Percentiles rank a stretch among this genome's conserved stretches.
phyloP scores from a whole-genome alignment of 495 filamentous ascomycete genomes.

The Penicillium arizonense region DNA sequence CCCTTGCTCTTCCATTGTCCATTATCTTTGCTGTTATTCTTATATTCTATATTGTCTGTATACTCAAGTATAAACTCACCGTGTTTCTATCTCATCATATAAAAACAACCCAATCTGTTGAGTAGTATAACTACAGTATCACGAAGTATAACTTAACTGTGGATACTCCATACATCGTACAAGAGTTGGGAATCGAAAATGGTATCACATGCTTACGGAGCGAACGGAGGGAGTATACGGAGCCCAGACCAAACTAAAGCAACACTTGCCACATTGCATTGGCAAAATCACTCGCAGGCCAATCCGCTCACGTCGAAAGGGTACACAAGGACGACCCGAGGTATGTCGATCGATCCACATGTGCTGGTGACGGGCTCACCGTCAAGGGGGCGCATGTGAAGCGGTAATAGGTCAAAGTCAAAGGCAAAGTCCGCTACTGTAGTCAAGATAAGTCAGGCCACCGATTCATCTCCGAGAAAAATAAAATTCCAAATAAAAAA shows the following conservation, averaged over 20 bases:
- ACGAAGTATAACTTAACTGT: too few relatives aligned
- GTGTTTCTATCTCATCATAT: too few relatives aligned
- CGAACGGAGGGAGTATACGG: too few relatives aligned
- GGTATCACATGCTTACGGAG: neutral
- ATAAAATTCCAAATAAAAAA: too few relatives aligned
- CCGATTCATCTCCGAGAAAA: neutral
- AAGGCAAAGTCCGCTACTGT: neutral
- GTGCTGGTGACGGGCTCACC: slow-evolving; percentile 4
- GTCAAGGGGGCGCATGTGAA: slow-evolving; percentile 16
- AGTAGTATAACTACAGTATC: too few relatives aligned
- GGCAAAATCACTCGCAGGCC: neutral
- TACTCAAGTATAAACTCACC: neutral
- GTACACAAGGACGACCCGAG: slow-evolving; percentile 27
- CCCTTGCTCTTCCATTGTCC: neutral
- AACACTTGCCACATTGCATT: slow-evolving; percentile 14
- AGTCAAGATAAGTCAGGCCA: too few relatives aligned
- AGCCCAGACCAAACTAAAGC: too few relatives aligned
- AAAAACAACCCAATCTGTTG: neutral
- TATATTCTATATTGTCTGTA: neutral
- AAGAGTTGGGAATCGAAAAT: neutral
- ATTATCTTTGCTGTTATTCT: neutral
- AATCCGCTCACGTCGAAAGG: slow-evolving; percentile 3
- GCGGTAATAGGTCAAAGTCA: neutral
- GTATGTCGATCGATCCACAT: slow-evolving; percentile 16
- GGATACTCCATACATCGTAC: too few relatives aligned